Evolutionary conservation across 108 stramenopile species (phyloP), one percentile per base, ranked within the genome.

Genomic region (Aurantiochytrium sp.): DNA sequence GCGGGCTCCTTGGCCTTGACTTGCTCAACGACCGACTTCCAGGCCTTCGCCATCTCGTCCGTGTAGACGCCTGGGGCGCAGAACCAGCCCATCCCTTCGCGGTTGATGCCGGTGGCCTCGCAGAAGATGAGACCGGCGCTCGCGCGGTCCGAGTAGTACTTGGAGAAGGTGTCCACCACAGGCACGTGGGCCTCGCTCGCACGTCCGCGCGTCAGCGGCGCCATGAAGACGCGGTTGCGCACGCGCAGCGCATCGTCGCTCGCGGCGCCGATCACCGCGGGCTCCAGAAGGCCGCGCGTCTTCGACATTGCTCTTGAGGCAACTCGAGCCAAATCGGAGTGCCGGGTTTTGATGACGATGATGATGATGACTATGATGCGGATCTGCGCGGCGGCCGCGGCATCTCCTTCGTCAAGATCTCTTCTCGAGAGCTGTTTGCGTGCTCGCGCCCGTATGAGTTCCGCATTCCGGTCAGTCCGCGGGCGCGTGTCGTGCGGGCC

Each of bases 61-160:
- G 87, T 93, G 54, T 54, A 86, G 45, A 94, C 88, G 24, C 90
- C 86, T 5, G 94, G 92, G 21, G 94, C 91, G 27, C 89, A 81
- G 17, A 85, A 88, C 92, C 94, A 95, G 2, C 94, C 94, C 30
- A 87, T 86, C 19, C 93, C 94, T 30, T 90, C 88, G 19, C 87
- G 88, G 17, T 85, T 87, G n/a, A 95, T 81, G 31, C 87, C 81
- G 0, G 93, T 91, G 4, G 90, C 94, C 89, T 95, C 95, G 24
- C 94, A 89, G 87, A 95, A 89, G 87, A 95, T 54, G 8, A 95
- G 68, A 36, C 95, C 95, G 37, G 89, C 93, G 10, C 88, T 87
- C 3, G 93, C 94, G 55, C 94, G 94, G 86, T 93, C 91, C 12
- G 45, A 85, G 87, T 94, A 94, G 88, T 94, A 94, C 36, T 91